Evolutionary conservation across 2,329 filamentous ascomycete genomes (phyloP).

Genomic region (Aspergillus costaricaensis): DNA sequence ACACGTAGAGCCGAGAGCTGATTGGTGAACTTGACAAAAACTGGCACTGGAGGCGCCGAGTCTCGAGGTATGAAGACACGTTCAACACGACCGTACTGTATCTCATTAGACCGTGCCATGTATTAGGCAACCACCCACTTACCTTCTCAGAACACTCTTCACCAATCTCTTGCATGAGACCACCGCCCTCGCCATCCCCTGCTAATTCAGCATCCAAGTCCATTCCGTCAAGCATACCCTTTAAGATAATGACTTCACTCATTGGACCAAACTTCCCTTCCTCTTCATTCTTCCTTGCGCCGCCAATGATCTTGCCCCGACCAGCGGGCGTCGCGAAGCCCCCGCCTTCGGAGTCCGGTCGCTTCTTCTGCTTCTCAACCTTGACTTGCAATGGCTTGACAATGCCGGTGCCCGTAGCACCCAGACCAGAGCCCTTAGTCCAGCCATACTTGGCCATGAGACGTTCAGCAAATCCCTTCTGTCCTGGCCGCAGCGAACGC

Average conservation of each 20-base stretch:
- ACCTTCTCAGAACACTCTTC: slow-evolving; percentile 86
- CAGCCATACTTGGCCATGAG: slow-evolving; percentile 94
- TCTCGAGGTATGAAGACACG: slow-evolving; percentile 72
- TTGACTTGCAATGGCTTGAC: slow-evolving; percentile 79
- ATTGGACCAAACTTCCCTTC: slow-evolving; percentile 67
- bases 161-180: slow-evolving; percentile 88
- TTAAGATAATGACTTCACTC: slow-evolving; percentile 79
- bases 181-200: slow-evolving; percentile 54
- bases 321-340: slow-evolving; percentile 71
- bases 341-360: slow-evolving; percentile 74
- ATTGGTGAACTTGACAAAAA: slow-evolving; percentile 93
- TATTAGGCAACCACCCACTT: slow-evolving; percentile 17
- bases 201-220: slow-evolving; percentile 77
- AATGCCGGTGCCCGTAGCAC: slow-evolving; percentile 79
- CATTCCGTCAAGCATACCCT: slow-evolving; percentile 84
- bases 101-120: slow-evolving; percentile 6
- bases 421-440: slow-evolving; percentile 83
- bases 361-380: slow-evolving; percentile 82
- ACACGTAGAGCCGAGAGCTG: slow-evolving; percentile 81
- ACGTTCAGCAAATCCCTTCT: slow-evolving; percentile 81
- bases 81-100: slow-evolving; percentile 80
- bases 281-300: slow-evolving; percentile 59
- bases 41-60: slow-evolving; percentile 57
- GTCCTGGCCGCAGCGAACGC: slow-evolving; percentile 70
- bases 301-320: slow-evolving; percentile 79